phyloP scores from a whole-genome alignment of 139 green algal genomes.

The Tetradesmus lagerheimii region DNA sequence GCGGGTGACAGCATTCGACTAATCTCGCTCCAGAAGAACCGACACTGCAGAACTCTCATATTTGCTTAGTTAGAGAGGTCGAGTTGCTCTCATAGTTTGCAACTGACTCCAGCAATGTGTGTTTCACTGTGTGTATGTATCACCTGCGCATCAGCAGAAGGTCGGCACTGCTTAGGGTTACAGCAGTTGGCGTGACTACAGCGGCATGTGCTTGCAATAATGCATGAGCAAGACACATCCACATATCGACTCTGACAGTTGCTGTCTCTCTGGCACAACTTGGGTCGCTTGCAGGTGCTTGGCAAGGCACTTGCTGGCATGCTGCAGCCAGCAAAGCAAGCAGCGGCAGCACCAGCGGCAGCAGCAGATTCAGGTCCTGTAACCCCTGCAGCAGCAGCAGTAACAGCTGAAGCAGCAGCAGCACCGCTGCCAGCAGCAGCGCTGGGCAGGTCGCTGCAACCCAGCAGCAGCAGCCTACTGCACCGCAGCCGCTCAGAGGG shows the following conservation, averaged over 20 bases:
- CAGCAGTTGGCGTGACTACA: background rate
- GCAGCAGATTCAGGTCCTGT: background rate
- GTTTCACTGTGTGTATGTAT: no score
- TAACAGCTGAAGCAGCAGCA: background rate
- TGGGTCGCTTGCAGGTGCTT: background rate
- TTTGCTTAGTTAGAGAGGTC: no score
- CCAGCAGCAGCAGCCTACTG: slow-evolving; percentile 6
- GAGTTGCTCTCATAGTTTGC: no score
- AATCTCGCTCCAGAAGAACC: no score
- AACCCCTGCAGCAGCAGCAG: background rate
- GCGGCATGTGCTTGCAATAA: no score
- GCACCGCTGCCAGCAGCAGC: background rate
- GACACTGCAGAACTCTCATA: no score
- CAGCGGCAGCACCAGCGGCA: background rate
- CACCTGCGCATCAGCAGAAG: no score
- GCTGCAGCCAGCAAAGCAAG: background rate
- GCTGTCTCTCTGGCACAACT: background rate
- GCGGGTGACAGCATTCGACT: background rate
- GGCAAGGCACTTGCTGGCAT: background rate
- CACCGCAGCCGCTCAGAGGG: background rate
- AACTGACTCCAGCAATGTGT: no score
- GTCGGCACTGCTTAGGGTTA: no score
- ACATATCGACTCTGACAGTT: no score
- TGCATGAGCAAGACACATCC: no score
- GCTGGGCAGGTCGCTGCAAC: background rate